Base-by-base conservation (phyloP, 441 rosid species). In the Biscutella laevigata region DNA sequence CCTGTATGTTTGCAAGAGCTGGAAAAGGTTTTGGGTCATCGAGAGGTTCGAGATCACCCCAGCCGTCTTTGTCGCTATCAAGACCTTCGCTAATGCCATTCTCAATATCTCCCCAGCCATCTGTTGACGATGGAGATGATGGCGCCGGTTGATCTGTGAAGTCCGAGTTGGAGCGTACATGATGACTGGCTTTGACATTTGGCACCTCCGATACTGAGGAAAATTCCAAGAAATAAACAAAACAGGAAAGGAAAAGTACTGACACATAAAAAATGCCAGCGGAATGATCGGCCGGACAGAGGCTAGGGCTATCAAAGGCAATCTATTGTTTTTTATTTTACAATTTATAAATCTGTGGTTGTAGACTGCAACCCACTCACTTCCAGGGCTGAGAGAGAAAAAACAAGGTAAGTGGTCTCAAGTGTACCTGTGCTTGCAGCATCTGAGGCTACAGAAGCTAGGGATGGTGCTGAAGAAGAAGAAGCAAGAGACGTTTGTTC, bases 21-120 rank as follows among this genome's bases (percentile, higher is more conserved):
- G 91, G 83, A 67, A 88, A 71, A 32, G 86, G 83, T 75, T 84
- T 89, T 52, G 85, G 82, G 51, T 86, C 99, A 53, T 88, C 95
- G 12, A 84, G 78, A 44, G 99, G 96, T 69, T 94, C 95, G 34
- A 89, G 67, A 68, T 92, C n/a, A n/a, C n/a, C 99, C 99, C 99
- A 94, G 10, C 96, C 96, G 49, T 86, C 97, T 76, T 86, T 82
- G 48, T 86, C 95, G 34, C 74, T 76, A 11, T 77, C 92, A 49
- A 67, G 73, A 38, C 74, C 89, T 67, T 78, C 95, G 46, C 68
- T 58, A 70, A 89, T 71, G 66, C 95, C 99, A 46, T 86, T 84
- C 50, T 81, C 99, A 48, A 79, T 66, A 45, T 94, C 99, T 70
- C 99, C 99, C 99, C 99, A 94, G 25, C 99, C 99, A 69, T 94